Percentiles rank a stretch among this genome's conserved stretches.
Conservation (phyloP, 306 rosid genomes). For the Astragalus membranaceus region DNA sequence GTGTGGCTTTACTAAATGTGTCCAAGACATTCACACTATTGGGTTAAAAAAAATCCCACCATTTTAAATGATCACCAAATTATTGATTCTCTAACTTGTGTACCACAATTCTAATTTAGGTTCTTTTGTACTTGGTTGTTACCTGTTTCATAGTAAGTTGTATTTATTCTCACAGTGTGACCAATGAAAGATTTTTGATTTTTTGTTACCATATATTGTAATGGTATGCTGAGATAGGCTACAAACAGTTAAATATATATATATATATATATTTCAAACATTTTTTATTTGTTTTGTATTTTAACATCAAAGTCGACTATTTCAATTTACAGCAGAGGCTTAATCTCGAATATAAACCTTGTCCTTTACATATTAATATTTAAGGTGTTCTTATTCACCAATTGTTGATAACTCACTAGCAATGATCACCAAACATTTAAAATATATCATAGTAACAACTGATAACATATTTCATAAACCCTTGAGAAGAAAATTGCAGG, state of each 20-base stretch:
- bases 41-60: background rate
- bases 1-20: slow-evolving; percentile 19
- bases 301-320: background rate
- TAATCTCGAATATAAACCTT: too few species aligned
- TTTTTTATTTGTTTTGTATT: background rate
- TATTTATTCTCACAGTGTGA: background rate
- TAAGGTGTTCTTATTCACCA: background rate
- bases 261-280: background rate
- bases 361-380: too few species aligned
- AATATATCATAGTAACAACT: background rate
- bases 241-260: background rate
- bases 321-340: background rate
- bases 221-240: background rate
- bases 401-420: background rate
- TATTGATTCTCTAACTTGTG: background rate
- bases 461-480: background rate
- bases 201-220: background rate
- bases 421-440: background rate
- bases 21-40: slow-evolving; percentile 3
- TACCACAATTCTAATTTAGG: background rate
- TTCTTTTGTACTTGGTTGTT: background rate
- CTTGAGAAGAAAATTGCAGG: background rate
- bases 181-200: background rate
- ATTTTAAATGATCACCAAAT: background rate
- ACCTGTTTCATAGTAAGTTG: background rate